Evolutionary conservation across 2,329 filamentous ascomycete species (phyloP), one percentile per base, ranked within the genome.

Genomic region (Zopfia rhizophila): DNA sequence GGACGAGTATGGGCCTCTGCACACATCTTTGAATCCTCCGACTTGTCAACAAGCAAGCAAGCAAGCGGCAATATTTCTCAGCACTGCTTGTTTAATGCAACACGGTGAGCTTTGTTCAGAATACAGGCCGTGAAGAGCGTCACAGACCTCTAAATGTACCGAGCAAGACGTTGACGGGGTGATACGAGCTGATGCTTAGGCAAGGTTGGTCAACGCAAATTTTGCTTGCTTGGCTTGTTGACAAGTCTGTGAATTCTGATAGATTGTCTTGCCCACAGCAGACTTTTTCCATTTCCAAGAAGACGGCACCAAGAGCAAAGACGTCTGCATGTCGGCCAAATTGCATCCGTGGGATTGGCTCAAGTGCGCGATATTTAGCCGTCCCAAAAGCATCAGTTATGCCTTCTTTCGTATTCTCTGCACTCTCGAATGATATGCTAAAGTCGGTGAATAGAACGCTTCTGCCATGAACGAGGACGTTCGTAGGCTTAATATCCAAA

Each of bases 391-490:
- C 24, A 27, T 27, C 24, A 8, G 24, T 27, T 27, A 8, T n/a
- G 24, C 24, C 24, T 27, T 27, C 8, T 27, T 27, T n/a, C 8
- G 24, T 27, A n/a, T 27, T 27, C n/a, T 27, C 24, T 8, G 24
- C n/a, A 27, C n/a, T n/a, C 24, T 8, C 24, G 24, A 27, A 27
- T 8, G 29, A 32, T 10, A 32, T 40, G 6, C 59, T 56, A 40
- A 63, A 63, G 41, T 63, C 59, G 10, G 56, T 55, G 12, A 60
- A 11, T 7, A 55, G 40, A 11, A 55, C 33, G 5, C n/a, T 27
- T 8, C n/a, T 27, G 8, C 24, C 24, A 8, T 27, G 24, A 8
- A 27, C 24, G 8, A 27, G n/a, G 24, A 27, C n/a, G 24, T 27
- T 27, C 8, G 24, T 27, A 8, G 24, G 24, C n/a, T 27, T 27